Percentiles rank a stretch among this genome's conserved stretches.
phyloP scores from a whole-genome alignment of 2,329 filamentous ascomycete genomes.

The Fusarium armeniacum region DNA sequence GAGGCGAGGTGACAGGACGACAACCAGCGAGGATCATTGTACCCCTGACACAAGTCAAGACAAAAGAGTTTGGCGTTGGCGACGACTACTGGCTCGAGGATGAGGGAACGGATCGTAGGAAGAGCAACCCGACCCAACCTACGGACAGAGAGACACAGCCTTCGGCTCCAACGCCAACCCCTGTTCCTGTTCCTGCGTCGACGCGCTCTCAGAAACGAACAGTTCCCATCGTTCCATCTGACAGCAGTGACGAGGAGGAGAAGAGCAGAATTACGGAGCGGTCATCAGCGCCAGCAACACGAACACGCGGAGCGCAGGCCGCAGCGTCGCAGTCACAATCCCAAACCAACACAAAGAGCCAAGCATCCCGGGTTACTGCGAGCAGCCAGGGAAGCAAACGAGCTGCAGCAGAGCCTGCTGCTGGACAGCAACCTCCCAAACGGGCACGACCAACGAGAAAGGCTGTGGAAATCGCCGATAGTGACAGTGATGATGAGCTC shows the following conservation, averaged over 20 bases:
- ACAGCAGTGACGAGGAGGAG: slow-evolving; percentile 57
- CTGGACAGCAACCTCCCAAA: slow-evolving; percentile 52
- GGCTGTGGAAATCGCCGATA: slow-evolving; percentile 55
- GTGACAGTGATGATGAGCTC: slow-evolving; percentile 68
- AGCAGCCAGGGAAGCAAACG: slow-evolving; percentile 55
- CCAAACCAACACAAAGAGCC: slow-evolving; percentile 50
- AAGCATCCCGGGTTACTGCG: slow-evolving; percentile 48
- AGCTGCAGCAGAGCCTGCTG: slow-evolving; percentile 50
- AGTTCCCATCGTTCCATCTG: slow-evolving; percentile 52
- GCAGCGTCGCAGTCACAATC: slow-evolving; percentile 51
- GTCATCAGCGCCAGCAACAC: slow-evolving; percentile 28
- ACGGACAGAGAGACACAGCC: slow-evolving; percentile 40
- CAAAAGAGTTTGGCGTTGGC: slow-evolving; percentile 79
- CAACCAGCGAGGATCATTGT: slow-evolving; percentile 72
- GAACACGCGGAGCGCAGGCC: slow-evolving; percentile 45
- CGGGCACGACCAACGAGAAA: slow-evolving; percentile 54
- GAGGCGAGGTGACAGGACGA: slow-evolving; percentile 64
- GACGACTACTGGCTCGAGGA: slow-evolving; percentile 82
- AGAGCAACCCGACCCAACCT: slow-evolving; percentile 49
- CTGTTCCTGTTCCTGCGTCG: slow-evolving; percentile 4
- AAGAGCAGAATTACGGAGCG: slow-evolving; percentile 24
- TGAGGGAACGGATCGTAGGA: slow-evolving; percentile 54
- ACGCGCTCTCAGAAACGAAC: slow-evolving; percentile 36
- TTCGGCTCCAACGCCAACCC: slow-evolving; percentile 23
- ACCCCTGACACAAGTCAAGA: slow-evolving; percentile 76